Base-by-base conservation (phyloP, 1,284 basidiomycete species). In the Apiotrichum brassicae region DNA sequence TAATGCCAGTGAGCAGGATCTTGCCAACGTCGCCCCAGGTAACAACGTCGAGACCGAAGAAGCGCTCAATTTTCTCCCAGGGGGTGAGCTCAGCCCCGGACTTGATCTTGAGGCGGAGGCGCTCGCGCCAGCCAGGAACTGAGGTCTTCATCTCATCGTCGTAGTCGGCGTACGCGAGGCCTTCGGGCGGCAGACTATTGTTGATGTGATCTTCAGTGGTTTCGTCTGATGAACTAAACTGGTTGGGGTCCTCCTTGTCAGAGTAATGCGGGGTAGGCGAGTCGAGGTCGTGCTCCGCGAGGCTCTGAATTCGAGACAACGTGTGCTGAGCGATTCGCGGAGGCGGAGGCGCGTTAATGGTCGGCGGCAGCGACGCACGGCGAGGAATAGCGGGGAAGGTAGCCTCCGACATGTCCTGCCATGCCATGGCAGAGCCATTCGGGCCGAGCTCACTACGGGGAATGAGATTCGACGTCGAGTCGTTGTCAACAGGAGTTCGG, bases 1-100 rank as follows among this genome's bases (percentile, higher is more conserved):
- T 60, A 9, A 70, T 64, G 8, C 75, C 75, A 0, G 75, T 72
- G 24, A 70, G 48, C 16, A 72, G 50, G 24, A 76, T 68, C 62
- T 75, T 76, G 39, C 65, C 37, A 4, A 75, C 59, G 43, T 75
- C 74, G 8, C 53, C 51, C 7, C 50, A 41, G 0, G 74, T 75
- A 12, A 76, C 70, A 6, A 69, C 68, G 37, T 66, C 74, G 40
- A 70, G 66, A 24, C 65, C 73, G 30, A 70, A 60, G 54, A 63
- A 66, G 46, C 48, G 58, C 36, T 66, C 59, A 1, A 62, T 38
- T 44, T 46, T 49, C 24, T 58, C 56, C 13, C 34, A n/a, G 2
- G 45, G 36, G 6, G 53, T 58, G 16, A 58, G 48, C 14, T 48
- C 47, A 0, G 25, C 20, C 7, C 49, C 49, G 20, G 47, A 16